These are phyloP conservation scores for Cystofilobasidium bisporidii DNA, from an alignment of 768 basidiomycete species.

Conservation along the genomic window DNA sequence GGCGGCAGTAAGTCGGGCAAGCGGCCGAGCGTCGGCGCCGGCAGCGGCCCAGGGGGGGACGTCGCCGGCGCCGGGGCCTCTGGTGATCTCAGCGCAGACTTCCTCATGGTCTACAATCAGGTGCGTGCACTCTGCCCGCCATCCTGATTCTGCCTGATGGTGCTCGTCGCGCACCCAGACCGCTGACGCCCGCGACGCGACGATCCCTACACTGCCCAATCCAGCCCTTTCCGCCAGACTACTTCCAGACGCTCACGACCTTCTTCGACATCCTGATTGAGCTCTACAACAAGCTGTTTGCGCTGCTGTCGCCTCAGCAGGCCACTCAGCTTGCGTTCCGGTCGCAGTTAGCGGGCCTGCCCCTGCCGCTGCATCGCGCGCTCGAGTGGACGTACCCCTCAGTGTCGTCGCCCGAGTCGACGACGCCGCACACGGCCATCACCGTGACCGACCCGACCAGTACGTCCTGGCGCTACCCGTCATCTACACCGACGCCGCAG, in stretches of 20 bases:
- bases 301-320: not conserved
- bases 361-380: not conserved
- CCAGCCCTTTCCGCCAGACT: slow-evolving; percentile 22
- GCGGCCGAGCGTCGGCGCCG: slow-evolving; percentile 1
- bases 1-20: slow-evolving; percentile 7
- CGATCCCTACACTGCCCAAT: no score
- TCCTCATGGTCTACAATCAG: not conserved
- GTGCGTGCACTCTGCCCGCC: not conserved
- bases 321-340: not conserved
- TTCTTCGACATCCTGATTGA: slow-evolving; percentile 23
- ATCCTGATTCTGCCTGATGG: no score
- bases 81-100: not conserved
- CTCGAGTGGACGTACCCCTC: not conserved
- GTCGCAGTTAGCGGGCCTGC: not conserved
- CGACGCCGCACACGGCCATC: not conserved
- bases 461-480: not conserved
- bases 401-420: not conserved
- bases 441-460: not conserved
- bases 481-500: not conserved
- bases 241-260: slow-evolving; percentile 23
- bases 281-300: slow-evolving; percentile 16
- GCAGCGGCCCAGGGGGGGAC: not conserved
- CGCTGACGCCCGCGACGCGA: no score
- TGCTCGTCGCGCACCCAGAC: no score
- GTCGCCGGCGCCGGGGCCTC: not conserved